A percentile compares a stretch with the other conserved stretches of the same genome.
Conservation (phyloP, 1,139 yeast genomes). For the Protomyces inouyei region DNA sequence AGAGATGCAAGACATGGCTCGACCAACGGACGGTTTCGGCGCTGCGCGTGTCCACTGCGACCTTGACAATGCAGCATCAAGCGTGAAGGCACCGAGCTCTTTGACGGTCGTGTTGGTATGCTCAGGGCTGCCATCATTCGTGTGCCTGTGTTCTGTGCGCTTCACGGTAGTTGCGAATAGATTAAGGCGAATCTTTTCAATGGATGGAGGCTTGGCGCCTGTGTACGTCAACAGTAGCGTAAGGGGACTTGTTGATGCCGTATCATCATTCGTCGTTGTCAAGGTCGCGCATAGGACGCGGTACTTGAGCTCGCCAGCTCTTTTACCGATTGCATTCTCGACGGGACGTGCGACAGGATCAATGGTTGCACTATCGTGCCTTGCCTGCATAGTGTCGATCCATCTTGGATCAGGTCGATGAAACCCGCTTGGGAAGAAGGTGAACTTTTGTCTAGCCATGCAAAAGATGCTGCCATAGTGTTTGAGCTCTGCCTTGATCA, state of each 20-base stretch:
- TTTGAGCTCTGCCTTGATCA: constrained; percentile 6
- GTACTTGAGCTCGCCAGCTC: neutral
- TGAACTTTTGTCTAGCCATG: neutral
- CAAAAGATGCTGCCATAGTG: neutral
- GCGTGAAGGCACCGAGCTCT: neutral
- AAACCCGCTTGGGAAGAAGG: neutral
- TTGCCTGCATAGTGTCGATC: neutral
- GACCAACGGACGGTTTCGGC: neutral
- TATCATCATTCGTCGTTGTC: neutral
- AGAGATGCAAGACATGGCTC: neutral
- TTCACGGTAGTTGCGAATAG: neutral
- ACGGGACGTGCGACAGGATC: neutral
- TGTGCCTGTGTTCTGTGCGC: neutral
- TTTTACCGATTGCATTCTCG: neutral
- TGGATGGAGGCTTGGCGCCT: neutral
- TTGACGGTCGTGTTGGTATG: neutral
- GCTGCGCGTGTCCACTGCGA: neutral
- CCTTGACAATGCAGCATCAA: neutral
- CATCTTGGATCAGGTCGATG: neutral
- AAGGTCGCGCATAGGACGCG: neutral
- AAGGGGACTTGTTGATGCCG: neutral
- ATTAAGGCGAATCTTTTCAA: neutral
- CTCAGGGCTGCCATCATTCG: neutral
- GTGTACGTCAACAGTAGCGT: neutral
- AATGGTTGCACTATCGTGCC: neutral